Conservation (phyloP, 2,329 filamentous ascomycete species). For the Microdochium paspali region DNA sequence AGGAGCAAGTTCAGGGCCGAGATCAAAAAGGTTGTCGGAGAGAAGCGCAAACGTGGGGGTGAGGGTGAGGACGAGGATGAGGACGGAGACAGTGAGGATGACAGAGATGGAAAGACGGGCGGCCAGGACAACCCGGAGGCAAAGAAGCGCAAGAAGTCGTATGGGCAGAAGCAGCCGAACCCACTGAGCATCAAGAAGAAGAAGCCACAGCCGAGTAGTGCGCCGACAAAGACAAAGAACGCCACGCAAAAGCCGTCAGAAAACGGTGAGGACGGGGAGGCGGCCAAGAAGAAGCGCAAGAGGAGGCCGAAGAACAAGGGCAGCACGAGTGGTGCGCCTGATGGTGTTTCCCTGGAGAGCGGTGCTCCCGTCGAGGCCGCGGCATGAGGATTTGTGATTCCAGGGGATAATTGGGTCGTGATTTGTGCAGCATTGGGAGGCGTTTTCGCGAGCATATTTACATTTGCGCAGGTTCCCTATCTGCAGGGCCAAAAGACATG, state of each 20-base stretch:
- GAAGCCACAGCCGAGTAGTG: slow-evolving; percentile 1
- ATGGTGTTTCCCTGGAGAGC: slow-evolving; percentile 1
- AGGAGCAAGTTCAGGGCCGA: slow-evolving; percentile 65
- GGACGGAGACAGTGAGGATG: slow-evolving; percentile 5
- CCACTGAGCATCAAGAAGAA: slow-evolving; percentile 11
- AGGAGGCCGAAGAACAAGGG: slow-evolving; percentile 25
- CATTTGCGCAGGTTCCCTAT: too few species aligned
- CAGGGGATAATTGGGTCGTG: too few species aligned
- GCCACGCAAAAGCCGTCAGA: neutral
- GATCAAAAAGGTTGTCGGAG: slow-evolving; percentile 39
- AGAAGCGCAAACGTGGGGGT: slow-evolving; percentile 40
- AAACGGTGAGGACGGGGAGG: slow-evolving; percentile 13
- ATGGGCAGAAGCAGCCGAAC: neutral
- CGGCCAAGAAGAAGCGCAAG: slow-evolving; percentile 19
- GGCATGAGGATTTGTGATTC: too few species aligned
- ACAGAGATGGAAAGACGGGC: neutral
- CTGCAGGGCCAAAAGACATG: too few species aligned
- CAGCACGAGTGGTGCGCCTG: slow-evolving; percentile 1
- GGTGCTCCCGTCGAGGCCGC: neutral
- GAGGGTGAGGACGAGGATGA: slow-evolving; percentile 27
- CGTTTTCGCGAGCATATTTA: too few species aligned
- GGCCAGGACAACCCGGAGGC: slow-evolving; percentile 7
- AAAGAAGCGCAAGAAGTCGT: slow-evolving; percentile 30
- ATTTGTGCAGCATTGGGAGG: too few species aligned
- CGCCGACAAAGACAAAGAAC: neutral